phyloP scores from a whole-genome alignment of 1,139 yeast genomes.

The Geotrichum siamense region DNA sequence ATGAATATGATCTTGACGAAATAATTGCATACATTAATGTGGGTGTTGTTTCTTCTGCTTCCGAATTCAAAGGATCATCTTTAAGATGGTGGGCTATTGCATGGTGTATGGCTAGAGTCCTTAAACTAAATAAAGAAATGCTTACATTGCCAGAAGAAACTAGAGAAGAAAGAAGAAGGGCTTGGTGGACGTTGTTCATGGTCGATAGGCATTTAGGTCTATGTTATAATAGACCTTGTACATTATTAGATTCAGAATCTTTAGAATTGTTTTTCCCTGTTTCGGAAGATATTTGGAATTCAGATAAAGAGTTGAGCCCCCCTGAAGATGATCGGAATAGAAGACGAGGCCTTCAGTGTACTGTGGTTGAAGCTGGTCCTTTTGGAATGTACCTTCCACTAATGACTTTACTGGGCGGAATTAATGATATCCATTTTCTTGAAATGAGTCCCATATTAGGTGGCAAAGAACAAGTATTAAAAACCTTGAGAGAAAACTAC shows the following conservation, averaged over 20 bases:
- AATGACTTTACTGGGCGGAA: conserved; percentile 27
- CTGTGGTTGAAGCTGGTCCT: conserved; percentile 23
- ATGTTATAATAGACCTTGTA: conserved; percentile 35
- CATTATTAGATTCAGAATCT: conserved; percentile 35
- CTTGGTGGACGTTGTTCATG: conserved; percentile 41
- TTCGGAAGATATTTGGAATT: conserved; percentile 34
- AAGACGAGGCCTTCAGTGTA: conserved; percentile 20
- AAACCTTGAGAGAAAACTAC: conserved; percentile 22
- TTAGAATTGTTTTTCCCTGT: conserved; percentile 34
- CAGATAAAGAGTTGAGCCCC: conserved; percentile 22
- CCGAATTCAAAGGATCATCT: conserved; percentile 38
- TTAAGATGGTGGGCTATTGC: conserved; percentile 39
- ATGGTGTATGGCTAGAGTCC: conserved; percentile 33
- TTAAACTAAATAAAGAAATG: conserved; percentile 33
- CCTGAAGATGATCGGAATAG: conserved; percentile 27
- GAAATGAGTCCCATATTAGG: conserved; percentile 19
- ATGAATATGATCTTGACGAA: conserved; percentile 32
- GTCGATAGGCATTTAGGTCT: conserved; percentile 39
- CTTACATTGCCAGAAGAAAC: conserved; percentile 30
- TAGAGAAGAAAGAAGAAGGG: conserved; percentile 39
- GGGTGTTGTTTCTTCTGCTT: conserved; percentile 38
- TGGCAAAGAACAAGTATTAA: conserved; percentile 18
- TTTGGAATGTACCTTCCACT: conserved; percentile 28
- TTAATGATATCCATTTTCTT: conserved; percentile 25
- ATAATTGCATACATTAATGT: conserved; percentile 36